phyloP scores from a whole-genome alignment of 2,329 filamentous ascomycete species.

The Pezicula carpinea region DNA sequence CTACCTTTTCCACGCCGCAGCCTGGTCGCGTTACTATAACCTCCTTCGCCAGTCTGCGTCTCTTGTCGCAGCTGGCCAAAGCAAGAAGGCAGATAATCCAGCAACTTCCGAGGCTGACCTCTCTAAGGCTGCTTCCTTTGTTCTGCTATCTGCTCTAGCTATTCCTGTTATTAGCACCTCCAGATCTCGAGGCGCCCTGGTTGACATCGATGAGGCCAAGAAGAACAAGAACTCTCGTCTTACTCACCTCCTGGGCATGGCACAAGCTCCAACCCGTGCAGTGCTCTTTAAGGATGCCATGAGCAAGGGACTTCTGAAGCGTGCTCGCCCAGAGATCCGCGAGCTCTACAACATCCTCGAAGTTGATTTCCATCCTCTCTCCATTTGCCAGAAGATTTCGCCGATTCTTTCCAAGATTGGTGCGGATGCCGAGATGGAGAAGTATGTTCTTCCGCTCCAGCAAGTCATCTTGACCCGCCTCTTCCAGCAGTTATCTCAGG shows the following conservation, averaged over 20 bases:
- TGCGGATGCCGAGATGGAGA: constrained; percentile 90
- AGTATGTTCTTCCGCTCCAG: constrained; percentile 91
- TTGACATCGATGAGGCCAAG: constrained; percentile 93
- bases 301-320: constrained; percentile 90
- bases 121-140: constrained; percentile 91
- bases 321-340: constrained; percentile 88
- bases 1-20: constrained; percentile 97
- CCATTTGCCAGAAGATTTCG: constrained; percentile 98
- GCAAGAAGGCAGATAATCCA: constrained; percentile 92
- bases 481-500: constrained; percentile 98
- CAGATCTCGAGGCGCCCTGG: constrained; percentile 88
- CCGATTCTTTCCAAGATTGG: constrained; percentile 93
- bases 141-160: constrained; percentile 89
- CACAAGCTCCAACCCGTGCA: constrained; percentile 78
- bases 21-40: constrained; percentile 97
- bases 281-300: constrained; percentile 93
- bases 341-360: constrained; percentile 98
- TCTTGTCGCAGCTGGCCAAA: constrained; percentile 76
- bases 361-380: constrained; percentile 97
- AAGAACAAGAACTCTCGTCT: constrained; percentile 99
- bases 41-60: constrained; percentile 86
- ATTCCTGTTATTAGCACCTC: constrained; percentile 99
- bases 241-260: constrained; percentile 93
- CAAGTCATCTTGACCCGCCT: constrained; percentile 97
- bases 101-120: constrained; percentile 84